Evolutionary conservation across 208 protist genomes (phyloP).

Genomic region (Leptomonas seymouri): DNA sequence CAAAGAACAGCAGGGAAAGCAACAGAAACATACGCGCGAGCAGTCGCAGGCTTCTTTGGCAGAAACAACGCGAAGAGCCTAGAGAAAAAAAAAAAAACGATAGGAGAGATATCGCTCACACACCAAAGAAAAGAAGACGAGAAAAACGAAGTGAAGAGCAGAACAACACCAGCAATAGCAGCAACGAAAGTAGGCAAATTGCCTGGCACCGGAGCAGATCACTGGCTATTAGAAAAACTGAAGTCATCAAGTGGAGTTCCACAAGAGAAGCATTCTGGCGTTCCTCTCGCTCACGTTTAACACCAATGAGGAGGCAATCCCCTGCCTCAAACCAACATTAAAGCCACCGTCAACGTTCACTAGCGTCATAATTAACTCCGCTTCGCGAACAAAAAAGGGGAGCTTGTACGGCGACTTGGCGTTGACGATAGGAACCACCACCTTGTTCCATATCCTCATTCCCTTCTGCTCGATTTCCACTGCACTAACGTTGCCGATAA

Average conservation of each 20-base stretch:
- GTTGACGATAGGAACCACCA: constrained; percentile 47
- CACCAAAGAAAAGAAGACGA: not conserved
- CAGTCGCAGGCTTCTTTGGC: too few species aligned
- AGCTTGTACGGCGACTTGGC: constrained; percentile 29
- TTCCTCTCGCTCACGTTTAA: not conserved
- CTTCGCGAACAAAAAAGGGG: constrained; percentile 27
- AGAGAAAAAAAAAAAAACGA: not conserved
- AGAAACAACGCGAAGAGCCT: too few species aligned
- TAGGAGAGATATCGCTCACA: too few species aligned
- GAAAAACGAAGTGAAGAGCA: too few species aligned
- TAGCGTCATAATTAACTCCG: constrained; percentile 31
- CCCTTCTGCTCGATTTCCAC: constrained; percentile 25
- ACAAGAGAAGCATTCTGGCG: too few species aligned
- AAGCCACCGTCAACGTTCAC: constrained; percentile 25
- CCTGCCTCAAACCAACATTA: constrained; percentile 21
- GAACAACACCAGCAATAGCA: too few species aligned
- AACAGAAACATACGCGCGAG: constrained; percentile 1
- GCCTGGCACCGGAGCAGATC: too few species aligned
- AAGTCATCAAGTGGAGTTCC: too few species aligned
- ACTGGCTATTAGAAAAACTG: too few species aligned
- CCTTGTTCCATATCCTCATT: constrained; percentile 26
- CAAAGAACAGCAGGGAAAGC: constrained; percentile 3
- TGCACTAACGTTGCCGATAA: constrained; percentile 43
- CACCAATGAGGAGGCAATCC: not conserved
- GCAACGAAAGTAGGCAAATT: too few species aligned